A percentile compares a stretch with the other conserved stretches of the same genome.
Conservation (phyloP, 768 basidiomycete genomes). For the Mycena maculata region DNA sequence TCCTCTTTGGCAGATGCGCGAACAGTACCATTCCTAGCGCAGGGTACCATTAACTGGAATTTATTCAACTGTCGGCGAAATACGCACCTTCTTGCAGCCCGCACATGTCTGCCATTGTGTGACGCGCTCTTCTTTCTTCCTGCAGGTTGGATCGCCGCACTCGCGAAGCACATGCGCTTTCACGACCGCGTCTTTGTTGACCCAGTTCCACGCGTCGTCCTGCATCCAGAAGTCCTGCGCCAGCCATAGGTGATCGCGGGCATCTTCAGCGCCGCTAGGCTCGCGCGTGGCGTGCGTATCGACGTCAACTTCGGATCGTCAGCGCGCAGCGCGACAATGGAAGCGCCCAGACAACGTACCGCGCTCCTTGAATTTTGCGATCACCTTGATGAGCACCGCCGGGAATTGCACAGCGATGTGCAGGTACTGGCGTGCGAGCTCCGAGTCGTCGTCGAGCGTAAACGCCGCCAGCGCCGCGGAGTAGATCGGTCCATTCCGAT, state of each 20-base stretch:
- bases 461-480: constrained; percentile 57
- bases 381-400: constrained; percentile 51
- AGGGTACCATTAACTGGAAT: too few relatives aligned
- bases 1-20: constrained; percentile 13
- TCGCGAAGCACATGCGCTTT: constrained; percentile 46
- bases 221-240: constrained; percentile 59
- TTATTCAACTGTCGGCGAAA: not conserved
- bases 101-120: constrained; percentile 42
- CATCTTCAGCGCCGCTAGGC: constrained; percentile 54
- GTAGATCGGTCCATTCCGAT: constrained; percentile 35
- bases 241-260: constrained; percentile 60
- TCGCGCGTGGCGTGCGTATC: constrained; percentile 41
- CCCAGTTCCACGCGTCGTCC: constrained; percentile 58
- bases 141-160: constrained; percentile 49
- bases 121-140: constrained; percentile 44
- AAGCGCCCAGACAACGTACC: constrained; percentile 38
- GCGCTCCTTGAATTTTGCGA: constrained; percentile 50
- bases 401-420: constrained; percentile 50
- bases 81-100: constrained; percentile 20
- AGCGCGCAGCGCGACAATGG: not conserved
- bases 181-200: constrained; percentile 47
- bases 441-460: constrained; percentile 54
- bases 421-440: constrained; percentile 53
- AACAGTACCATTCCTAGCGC: constrained; percentile 20
- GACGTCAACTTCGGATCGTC: constrained; percentile 39